phyloP scores from a whole-genome alignment of 176 grass and related monocot genomes.

The Avena sativa region DNA sequence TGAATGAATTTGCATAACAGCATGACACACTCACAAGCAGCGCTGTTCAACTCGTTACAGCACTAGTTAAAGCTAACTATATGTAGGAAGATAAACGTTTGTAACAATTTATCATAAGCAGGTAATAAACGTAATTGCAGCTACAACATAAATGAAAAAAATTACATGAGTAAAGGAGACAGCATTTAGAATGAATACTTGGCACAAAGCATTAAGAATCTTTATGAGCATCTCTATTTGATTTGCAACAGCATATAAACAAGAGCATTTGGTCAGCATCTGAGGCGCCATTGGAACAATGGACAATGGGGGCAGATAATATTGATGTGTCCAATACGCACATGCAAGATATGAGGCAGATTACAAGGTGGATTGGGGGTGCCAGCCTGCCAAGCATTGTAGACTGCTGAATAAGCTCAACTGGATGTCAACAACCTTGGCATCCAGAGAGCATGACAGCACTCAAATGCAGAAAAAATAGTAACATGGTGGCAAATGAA shows the following conservation, averaged over 20 bases:
- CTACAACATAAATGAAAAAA: background rate
- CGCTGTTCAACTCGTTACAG: background rate
- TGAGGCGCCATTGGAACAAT: background rate
- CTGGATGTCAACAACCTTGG: background rate
- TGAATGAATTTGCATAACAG: background rate
- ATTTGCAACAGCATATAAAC: slow-evolving; percentile 1
- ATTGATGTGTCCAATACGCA: background rate
- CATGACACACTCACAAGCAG: background rate
- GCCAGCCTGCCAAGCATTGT: background rate
- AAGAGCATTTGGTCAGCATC: background rate
- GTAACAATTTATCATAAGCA: background rate
- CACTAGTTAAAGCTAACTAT: background rate
- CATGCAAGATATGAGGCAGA: background rate
- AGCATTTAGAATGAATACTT: background rate
- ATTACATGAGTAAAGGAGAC: background rate
- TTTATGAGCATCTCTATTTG: background rate
- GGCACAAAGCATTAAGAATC: background rate
- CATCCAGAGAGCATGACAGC: background rate
- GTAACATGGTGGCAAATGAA: background rate
- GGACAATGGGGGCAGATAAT: background rate
- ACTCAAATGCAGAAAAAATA: background rate
- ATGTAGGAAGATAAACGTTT: background rate
- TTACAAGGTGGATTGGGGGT: background rate
- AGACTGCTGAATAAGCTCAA: background rate
- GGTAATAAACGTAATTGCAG: background rate